These are phyloP conservation scores for Pythium scleroteichum DNA, from an alignment of 352 stramenopile species.

Conservation along the genomic window DNA sequence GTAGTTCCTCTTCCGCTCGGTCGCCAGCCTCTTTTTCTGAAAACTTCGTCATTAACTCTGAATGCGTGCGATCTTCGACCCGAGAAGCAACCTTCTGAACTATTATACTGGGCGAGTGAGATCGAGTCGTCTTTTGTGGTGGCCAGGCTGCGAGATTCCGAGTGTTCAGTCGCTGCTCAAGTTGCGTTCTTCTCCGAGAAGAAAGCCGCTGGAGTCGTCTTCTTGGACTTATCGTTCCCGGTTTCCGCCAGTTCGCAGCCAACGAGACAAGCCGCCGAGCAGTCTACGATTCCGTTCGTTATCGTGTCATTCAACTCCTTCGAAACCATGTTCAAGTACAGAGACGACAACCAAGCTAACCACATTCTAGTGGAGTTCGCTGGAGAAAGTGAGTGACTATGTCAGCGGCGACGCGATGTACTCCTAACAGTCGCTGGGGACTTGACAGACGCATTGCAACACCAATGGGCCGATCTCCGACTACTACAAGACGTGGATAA, in stretches of 20 bases:
- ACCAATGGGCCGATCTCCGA: conserved; percentile 65
- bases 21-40: conserved; percentile 40
- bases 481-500: conserved; percentile 47
- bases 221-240: conserved; percentile 41
- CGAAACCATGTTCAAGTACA: conserved; percentile 13
- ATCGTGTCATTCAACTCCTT: conserved; percentile 37
- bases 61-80: conserved; percentile 39
- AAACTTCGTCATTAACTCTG: conserved; percentile 26
- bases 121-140: conserved; percentile 35
- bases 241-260: conserved; percentile 19
- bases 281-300: conserved; percentile 44
- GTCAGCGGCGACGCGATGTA: not conserved
- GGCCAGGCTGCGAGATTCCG: conserved; percentile 25
- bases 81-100: conserved; percentile 25
- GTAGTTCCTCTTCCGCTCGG: conserved; percentile 36
- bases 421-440: not conserved
- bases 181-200: conserved; percentile 42
- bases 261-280: conserved; percentile 26
- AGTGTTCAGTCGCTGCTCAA: conserved; percentile 45
- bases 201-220: conserved; percentile 44
- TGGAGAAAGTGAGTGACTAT: conserved; percentile 50
- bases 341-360: not conserved
- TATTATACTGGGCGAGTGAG: conserved; percentile 19
- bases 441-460: conserved; percentile 48
- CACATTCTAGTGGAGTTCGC: conserved; percentile 65